These are phyloP conservation scores for Mimosa bimucronata DNA, from an alignment of 306 rosid species.

Conservation along the genomic window DNA sequence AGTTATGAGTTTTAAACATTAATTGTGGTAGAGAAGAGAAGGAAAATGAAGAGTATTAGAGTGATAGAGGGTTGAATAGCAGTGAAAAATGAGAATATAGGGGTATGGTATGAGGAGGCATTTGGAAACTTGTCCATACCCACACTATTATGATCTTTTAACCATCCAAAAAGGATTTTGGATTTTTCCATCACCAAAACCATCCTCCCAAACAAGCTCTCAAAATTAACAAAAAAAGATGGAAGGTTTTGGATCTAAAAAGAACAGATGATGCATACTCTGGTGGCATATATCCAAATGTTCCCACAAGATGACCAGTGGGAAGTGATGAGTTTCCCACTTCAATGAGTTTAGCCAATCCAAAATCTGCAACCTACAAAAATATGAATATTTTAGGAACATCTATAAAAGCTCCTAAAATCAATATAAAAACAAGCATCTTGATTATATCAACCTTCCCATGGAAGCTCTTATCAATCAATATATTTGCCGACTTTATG, in stretches of 20 bases:
- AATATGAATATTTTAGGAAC: neutral
- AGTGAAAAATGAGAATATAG: neutral
- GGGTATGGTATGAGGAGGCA: neutral
- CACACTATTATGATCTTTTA: neutral
- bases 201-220: neutral
- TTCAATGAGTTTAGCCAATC: neutral
- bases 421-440: neutral
- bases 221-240: neutral
- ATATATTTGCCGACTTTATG: neutral
- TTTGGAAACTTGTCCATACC: neutral
- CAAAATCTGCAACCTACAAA: slow-evolving; percentile 1
- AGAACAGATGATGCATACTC: neutral
- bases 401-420: neutral
- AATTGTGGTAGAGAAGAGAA: neutral
- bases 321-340: neutral
- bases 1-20: neutral
- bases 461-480: neutral
- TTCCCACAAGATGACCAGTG: neutral
- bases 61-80: neutral
- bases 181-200: neutral
- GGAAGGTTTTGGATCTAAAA: neutral
- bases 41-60: neutral
- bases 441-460: neutral
- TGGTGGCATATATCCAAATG: neutral
- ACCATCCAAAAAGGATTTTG: neutral